phyloP scores from a whole-genome alignment of 805 yeast species.

The Pichia cabralensis region DNA sequence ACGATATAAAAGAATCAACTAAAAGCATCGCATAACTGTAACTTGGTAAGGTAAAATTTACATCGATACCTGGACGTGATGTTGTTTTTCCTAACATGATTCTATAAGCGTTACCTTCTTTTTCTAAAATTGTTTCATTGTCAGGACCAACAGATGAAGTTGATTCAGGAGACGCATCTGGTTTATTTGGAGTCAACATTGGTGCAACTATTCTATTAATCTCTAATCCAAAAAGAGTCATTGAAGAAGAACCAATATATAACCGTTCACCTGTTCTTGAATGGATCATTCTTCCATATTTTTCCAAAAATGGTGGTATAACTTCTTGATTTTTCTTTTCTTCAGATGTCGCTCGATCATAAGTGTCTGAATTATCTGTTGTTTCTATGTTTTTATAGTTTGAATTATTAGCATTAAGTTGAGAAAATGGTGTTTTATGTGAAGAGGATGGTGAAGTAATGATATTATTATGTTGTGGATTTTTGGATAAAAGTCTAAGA shows the following conservation, averaged over 20 bases:
- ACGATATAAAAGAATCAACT: conserved; percentile 67
- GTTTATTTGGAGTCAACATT: conserved; percentile 8
- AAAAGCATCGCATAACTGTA: conserved; percentile 66
- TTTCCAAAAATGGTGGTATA: conserved; percentile 61
- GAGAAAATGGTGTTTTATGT: too few relatives aligned
- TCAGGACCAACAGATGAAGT: conserved; percentile 11
- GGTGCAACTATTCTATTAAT: conserved; percentile 42
- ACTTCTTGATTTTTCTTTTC: conserved; percentile 33
- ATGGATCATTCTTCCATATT: conserved; percentile 60
- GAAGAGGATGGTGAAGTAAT: too few relatives aligned
- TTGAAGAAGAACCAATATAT: conserved; percentile 73
- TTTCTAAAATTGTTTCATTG: conserved; percentile 44
- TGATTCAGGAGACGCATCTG: conserved; percentile 6
- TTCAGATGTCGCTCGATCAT: too few relatives aligned
- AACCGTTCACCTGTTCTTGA: conserved; percentile 68
- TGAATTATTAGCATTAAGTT: neutral
- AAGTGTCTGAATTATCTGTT: neutral
- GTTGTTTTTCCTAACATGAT: conserved; percentile 60
- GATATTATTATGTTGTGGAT: too few relatives aligned
- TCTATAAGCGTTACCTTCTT: conserved; percentile 69
- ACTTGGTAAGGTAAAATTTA: conserved; percentile 65
- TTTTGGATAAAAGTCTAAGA: conserved; percentile 35
- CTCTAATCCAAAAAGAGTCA: conserved; percentile 73
- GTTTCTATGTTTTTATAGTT: neutral
- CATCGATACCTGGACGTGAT: conserved; percentile 57